Evolutionary conservation across 345 rosid species (phyloP).

Genomic region (Gossypium anomalum): DNA sequence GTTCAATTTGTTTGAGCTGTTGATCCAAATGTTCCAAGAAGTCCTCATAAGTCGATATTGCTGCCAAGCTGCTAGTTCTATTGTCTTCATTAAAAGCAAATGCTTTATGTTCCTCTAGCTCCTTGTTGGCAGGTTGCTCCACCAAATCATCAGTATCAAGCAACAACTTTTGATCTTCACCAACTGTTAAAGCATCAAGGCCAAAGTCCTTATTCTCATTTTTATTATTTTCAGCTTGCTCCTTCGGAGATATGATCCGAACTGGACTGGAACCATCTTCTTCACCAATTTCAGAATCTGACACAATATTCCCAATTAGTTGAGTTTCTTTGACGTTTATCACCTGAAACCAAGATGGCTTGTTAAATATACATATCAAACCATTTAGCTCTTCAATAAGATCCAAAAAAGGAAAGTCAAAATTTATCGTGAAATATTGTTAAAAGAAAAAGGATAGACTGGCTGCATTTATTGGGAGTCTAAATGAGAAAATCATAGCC

Average conservation of each 20-base stretch:
- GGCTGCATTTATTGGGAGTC: not conserved
- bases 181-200: not conserved
- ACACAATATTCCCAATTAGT: slow-evolving; percentile 59
- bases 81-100: slow-evolving; percentile 27
- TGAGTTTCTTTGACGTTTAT: slow-evolving; percentile 71
- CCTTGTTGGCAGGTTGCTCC: slow-evolving; percentile 18
- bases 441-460: not conserved
- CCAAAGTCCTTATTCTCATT: slow-evolving; percentile 19
- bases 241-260: slow-evolving; percentile 63
- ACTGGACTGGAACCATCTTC: slow-evolving; percentile 42
- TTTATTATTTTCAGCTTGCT: slow-evolving; percentile 24
- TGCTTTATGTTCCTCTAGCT: slow-evolving; percentile 24
- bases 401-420: not conserved
- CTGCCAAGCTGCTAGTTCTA: slow-evolving; percentile 20
- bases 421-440: not conserved
- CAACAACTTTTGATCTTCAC: slow-evolving; percentile 23
- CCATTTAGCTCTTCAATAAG: not conserved
- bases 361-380: slow-evolving; percentile 6
- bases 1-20: slow-evolving; percentile 59
- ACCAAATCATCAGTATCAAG: slow-evolving; percentile 16
- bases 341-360: slow-evolving; percentile 49
- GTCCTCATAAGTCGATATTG: slow-evolving; percentile 50
- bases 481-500: not conserved
- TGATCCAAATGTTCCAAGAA: slow-evolving; percentile 57
- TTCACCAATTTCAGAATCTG: slow-evolving; percentile 45